Evolutionary conservation across 148 eudicot species (phyloP).

Genomic region (Dysphania ambrosioides): DNA sequence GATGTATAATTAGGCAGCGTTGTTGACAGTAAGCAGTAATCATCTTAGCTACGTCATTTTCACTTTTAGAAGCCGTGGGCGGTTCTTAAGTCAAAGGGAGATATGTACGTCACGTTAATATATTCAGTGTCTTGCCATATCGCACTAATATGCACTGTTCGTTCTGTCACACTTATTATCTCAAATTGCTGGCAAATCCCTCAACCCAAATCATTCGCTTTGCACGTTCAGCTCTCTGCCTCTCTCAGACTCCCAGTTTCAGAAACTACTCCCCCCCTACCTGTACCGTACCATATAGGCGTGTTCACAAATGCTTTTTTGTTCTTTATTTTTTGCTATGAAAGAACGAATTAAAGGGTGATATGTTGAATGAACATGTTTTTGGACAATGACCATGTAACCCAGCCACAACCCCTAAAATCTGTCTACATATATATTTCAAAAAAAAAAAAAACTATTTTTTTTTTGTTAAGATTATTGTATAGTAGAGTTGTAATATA

Average conservation of each 20-base stretch:
- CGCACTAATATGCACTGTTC: background rate
- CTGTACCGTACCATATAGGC: no score
- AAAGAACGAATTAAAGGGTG: no score
- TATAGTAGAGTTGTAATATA: no score
- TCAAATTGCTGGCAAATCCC: background rate
- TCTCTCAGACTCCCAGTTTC: background rate
- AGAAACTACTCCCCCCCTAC: background rate
- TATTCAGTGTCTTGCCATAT: background rate
- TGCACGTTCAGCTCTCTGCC: background rate
- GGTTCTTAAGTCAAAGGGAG: slow-evolving; percentile 19
- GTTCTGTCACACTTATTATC: slow-evolving; percentile 2
- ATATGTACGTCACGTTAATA: background rate
- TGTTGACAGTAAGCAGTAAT: slow-evolving; percentile 5
- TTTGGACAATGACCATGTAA: no score
- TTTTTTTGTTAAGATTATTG: no score
- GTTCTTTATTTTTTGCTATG: no score
- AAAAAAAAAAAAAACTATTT: no score
- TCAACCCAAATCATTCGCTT: background rate
- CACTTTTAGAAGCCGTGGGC: slow-evolving; percentile 17
- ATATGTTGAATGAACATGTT: no score
- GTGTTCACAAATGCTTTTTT: no score
- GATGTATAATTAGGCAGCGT: background rate
- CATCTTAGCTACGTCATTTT: background rate
- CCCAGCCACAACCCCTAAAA: no score
- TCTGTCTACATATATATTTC: no score